Base-by-base conservation (phyloP, 2,329 filamentous ascomycete species). In the Paraconiothyrium brasiliense region DNA sequence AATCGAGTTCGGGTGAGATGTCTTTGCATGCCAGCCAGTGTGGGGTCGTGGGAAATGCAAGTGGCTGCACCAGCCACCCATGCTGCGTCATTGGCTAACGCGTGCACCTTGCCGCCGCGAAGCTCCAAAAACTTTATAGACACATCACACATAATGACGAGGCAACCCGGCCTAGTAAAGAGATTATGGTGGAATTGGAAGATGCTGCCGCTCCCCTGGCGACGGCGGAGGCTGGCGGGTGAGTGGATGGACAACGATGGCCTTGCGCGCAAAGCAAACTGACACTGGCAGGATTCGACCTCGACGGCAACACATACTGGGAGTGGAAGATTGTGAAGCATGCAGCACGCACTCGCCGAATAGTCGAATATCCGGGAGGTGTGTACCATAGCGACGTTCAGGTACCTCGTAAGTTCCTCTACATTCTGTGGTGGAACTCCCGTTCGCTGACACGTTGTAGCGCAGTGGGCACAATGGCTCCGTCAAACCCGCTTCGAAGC, bases 391-490 rank as follows among this genome's bases (percentile, higher is more conserved):
- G 82, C 59, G 88, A 90, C 70, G 85, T 89, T 44, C 82, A 89
- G 68, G 83, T 90, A 44, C 82, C 84, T 39, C 87, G 86, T 87
- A 46, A 34, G 62, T 62, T 16, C 32, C n/a, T 44, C 24, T 22
- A 39, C 24, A n/a, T 24, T 37, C 54, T 64, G 49, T 63, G 57
- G 22, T 24, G 41, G 22, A 24, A 9, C 46, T 47, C 46, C 46
- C 24, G 10, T 54, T 22, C 24, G 48, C 54, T 62, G 44, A 61
- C 62, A 22, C 22, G 14, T 9, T 20, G 20, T 73, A 87, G 85
- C 87, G 56, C 85, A 87, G 83, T 90, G 88, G 88, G 86, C 88
- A 71, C 88, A 90, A 79, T 90, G 88, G 88, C 84, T 90, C 30
- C 86, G 88, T 69, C 83, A 89, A 67, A 86, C 87, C 10, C 86